Evolutionary conservation across 2,329 filamentous ascomycete species (phyloP).

Genomic region (Penicillium concentricum): DNA sequence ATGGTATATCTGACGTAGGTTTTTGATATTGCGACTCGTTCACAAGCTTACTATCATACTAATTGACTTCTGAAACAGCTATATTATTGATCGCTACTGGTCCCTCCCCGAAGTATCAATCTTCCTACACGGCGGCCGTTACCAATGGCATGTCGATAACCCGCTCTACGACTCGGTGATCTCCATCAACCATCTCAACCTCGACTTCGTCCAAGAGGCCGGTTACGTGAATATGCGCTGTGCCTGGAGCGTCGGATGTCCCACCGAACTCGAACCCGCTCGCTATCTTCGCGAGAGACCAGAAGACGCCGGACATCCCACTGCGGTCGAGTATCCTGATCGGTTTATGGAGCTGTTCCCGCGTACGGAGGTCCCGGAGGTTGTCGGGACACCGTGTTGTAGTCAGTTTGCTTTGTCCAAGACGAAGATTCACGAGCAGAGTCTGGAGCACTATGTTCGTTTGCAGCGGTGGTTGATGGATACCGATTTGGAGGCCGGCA

Average conservation of each 20-base stretch:
- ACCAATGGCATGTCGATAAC: constrained; percentile 43
- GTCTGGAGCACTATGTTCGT: constrained; percentile 45
- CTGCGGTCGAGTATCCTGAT: constrained; percentile 29
- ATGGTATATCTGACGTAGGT: constrained; percentile 51
- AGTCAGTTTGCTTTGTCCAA: constrained; percentile 53
- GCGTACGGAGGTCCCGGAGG: constrained; percentile 35
- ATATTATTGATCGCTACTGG: constrained; percentile 34
- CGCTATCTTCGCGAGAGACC: constrained; percentile 31
- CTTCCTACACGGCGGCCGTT: constrained; percentile 44
- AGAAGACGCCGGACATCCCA: constrained; percentile 22
- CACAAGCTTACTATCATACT: neutral
- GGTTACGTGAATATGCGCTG: constrained; percentile 41
- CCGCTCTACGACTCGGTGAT: constrained; percentile 28
- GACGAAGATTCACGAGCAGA: constrained; percentile 44
- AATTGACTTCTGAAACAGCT: constrained; percentile 6
- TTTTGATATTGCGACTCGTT: neutral
- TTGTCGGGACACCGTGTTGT: constrained; percentile 50
- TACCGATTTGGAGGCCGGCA: constrained; percentile 45
- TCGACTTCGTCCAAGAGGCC: constrained; percentile 28
- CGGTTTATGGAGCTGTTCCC: constrained; percentile 48
- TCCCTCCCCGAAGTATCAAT: constrained; percentile 41
- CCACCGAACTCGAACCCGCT: constrained; percentile 35
- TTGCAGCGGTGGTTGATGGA: constrained; percentile 50
- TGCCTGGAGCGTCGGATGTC: constrained; percentile 33
- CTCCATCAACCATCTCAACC: constrained; percentile 28